These are phyloP conservation scores for Capsicum chinense DNA, from an alignment of 257 asterid genomes.

Conservation along the genomic window DNA sequence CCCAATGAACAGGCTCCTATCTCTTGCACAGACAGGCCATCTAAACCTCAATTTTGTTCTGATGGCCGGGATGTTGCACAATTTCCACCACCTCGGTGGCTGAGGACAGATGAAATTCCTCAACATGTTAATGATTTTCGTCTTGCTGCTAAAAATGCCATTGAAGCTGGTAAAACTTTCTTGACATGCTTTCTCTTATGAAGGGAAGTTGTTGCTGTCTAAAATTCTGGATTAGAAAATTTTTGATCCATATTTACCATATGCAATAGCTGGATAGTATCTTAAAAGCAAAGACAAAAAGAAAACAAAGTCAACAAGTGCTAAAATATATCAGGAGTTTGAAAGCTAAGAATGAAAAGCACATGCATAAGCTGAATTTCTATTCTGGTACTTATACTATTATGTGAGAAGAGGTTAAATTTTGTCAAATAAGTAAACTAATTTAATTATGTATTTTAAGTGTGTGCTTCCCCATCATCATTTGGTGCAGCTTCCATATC, in stretches of 20 bases:
- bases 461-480: background rate
- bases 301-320: background rate
- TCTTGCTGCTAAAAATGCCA: background rate
- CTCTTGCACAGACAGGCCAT: conserved; percentile 38
- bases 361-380: background rate
- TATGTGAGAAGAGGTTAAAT: background rate
- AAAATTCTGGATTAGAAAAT: background rate
- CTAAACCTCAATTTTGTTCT: conserved; percentile 26
- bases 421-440: background rate
- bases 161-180: conserved; percentile 37
- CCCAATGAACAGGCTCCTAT: conserved; percentile 46
- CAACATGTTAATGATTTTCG: conserved; percentile 28
- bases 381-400: background rate
- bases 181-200: background rate
- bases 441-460: background rate
- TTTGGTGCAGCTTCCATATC: background rate
- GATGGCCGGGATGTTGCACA: conserved; percentile 17
- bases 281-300: background rate
- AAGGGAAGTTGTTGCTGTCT: background rate
- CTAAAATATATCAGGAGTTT: background rate
- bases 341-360: background rate
- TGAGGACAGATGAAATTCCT: conserved; percentile 39
- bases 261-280: background rate
- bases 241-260: background rate
- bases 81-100: conserved; percentile 37